phyloP scores from a whole-genome alignment of 257 asterid species.

The Rauvolfia tetraphylla region DNA sequence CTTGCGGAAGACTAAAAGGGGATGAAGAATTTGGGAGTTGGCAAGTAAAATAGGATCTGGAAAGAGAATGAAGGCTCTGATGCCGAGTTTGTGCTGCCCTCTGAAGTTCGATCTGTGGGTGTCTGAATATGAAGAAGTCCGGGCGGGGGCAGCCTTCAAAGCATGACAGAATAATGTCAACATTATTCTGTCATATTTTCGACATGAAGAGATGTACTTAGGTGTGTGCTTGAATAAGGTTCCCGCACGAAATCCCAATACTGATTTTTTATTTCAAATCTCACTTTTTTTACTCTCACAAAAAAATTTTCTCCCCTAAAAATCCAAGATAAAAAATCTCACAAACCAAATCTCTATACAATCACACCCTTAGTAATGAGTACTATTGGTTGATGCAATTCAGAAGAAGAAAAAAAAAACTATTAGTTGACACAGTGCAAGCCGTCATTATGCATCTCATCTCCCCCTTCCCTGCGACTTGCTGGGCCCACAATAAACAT shows the following conservation, averaged over 20 bases:
- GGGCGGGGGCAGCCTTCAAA: neutral
- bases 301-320: no score
- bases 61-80: neutral
- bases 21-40: neutral
- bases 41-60: neutral
- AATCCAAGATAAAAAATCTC: no score
- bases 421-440: no score
- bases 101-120: neutral
- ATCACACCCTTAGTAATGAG: no score
- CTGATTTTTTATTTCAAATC: no score
- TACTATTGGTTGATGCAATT: no score
- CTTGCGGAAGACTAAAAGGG: neutral
- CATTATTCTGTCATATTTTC: conserved; percentile 49
- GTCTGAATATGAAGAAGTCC: neutral
- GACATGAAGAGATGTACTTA: conserved; percentile 20
- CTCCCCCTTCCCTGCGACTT: neutral
- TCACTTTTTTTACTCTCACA: no score
- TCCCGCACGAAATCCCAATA: no score
- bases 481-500: neutral
- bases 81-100: neutral
- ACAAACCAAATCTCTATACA: no score
- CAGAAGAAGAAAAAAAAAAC: no score
- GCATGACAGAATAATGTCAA: conserved; percentile 35
- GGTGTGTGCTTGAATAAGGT: no score
- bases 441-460: no score